Conservation (phyloP, 345 rosid species). For the Eucalyptus microcorys region DNA sequence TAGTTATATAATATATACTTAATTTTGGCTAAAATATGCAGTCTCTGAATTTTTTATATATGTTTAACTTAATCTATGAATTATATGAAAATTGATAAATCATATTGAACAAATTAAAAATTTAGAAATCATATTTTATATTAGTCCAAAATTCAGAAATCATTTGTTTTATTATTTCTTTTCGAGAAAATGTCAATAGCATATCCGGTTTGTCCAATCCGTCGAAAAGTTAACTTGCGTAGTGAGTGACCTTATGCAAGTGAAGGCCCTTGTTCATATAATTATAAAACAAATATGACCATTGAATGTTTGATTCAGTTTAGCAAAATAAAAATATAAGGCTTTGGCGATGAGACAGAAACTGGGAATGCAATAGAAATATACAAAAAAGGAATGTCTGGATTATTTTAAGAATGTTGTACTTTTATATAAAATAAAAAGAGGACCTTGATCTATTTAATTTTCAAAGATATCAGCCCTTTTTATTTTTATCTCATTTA, state of each 20-base stretch:
- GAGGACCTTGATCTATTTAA: neutral
- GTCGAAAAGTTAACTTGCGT: neutral
- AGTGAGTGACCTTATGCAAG: neutral
- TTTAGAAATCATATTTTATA: neutral
- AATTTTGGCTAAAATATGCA: neutral
- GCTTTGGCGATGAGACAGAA: neutral
- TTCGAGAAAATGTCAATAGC: neutral
- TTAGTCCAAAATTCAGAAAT: too few relatives aligned
- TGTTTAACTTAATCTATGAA: too few relatives aligned
- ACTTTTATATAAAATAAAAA: too few relatives aligned
- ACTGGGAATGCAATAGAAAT: neutral
- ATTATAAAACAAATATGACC: neutral
- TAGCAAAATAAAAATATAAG: too few relatives aligned
- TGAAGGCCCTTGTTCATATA: neutral
- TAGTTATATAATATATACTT: neutral
- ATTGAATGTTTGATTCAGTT: neutral
- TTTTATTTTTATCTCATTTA: neutral
- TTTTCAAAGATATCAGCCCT: neutral
- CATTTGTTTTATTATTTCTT: too few relatives aligned
- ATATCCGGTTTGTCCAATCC: neutral
- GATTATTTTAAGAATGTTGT: too few relatives aligned
- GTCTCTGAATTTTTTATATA: too few relatives aligned
- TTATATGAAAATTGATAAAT: too few relatives aligned
- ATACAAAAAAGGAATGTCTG: neutral
- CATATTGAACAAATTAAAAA: neutral